Conservation (phyloP, 2,329 filamentous ascomycete species). For the Aphanocladium album region DNA sequence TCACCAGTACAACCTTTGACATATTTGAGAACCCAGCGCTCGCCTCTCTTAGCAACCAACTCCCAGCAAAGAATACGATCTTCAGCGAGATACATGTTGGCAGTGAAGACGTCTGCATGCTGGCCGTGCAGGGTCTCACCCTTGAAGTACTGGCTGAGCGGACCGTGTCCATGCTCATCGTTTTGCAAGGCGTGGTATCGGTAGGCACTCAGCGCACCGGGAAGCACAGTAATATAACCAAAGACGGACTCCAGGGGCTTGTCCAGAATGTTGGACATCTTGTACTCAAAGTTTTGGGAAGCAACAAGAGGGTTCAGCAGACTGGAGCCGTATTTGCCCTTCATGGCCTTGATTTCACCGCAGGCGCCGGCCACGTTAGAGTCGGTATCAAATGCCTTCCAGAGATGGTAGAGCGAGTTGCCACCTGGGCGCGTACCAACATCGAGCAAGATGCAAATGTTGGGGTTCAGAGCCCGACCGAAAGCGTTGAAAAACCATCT, state of each 20-base stretch:
- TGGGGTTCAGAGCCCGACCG: slow-evolving; percentile 84
- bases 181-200: slow-evolving; percentile 95
- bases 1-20: slow-evolving; percentile 95
- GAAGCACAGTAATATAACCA: slow-evolving; percentile 95
- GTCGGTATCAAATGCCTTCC: slow-evolving; percentile 98
- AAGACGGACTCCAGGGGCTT: slow-evolving; percentile 97
- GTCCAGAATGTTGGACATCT: slow-evolving; percentile 98
- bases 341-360: slow-evolving; percentile 96
- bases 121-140: slow-evolving; percentile 95
- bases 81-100: slow-evolving; percentile 91
- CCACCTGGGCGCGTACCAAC: slow-evolving; percentile 88
- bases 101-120: slow-evolving; percentile 94
- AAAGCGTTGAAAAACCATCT: slow-evolving; percentile 99
- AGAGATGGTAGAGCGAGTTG: slow-evolving; percentile 92
- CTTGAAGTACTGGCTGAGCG: slow-evolving; percentile 97
- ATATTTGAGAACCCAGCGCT: slow-evolving; percentile 97
- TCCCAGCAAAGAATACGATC: slow-evolving; percentile 93
- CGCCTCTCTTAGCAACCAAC: slow-evolving; percentile 87
- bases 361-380: slow-evolving; percentile 96
- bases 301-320: slow-evolving; percentile 92
- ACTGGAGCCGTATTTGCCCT: slow-evolving; percentile 76
- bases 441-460: slow-evolving; percentile 93
- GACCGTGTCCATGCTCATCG: slow-evolving; percentile 90
- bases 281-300: slow-evolving; percentile 99
- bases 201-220: slow-evolving; percentile 91